Percentiles rank a stretch among this genome's conserved stretches.
These are phyloP conservation scores for Serendipita sp. DNA, from an alignment of 768 basidiomycete genomes.

Conservation along the genomic window DNA sequence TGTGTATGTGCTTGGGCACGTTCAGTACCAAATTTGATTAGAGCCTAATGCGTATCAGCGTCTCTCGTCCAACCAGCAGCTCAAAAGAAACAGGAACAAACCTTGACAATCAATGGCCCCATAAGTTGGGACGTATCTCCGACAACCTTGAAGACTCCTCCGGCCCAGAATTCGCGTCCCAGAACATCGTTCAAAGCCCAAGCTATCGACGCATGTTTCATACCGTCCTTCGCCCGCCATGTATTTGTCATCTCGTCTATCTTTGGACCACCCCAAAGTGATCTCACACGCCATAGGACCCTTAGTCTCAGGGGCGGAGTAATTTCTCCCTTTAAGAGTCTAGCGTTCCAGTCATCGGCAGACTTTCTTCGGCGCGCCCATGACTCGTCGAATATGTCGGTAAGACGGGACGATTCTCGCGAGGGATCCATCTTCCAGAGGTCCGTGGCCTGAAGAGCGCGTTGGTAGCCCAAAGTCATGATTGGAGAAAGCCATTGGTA, in stretches of 20 bases:
- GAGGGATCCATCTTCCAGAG: conserved; percentile 46
- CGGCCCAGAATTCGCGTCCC: conserved; percentile 43
- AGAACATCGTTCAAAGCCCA: conserved; percentile 48
- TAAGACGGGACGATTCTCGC: conserved; percentile 33
- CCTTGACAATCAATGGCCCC: conserved; percentile 45
- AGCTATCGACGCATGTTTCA: conserved; percentile 33
- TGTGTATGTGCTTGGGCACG: conserved; percentile 24
- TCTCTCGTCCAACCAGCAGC: neutral
- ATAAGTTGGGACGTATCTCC: conserved; percentile 47
- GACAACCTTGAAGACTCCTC: conserved; percentile 35
- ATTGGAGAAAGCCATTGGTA: conserved; percentile 45
- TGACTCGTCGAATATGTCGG: conserved; percentile 36
- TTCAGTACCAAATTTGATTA: conserved; percentile 44
- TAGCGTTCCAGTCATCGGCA: conserved; percentile 40
- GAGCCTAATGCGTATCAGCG: conserved; percentile 21
- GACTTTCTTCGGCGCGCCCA: conserved; percentile 32
- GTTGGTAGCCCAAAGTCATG: conserved; percentile 37
- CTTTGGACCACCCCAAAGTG: conserved; percentile 11
- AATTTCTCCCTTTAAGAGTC: conserved; percentile 29
- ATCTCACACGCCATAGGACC: conserved; percentile 25
- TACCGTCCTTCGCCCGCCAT: conserved; percentile 32
- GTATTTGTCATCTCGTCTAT: conserved; percentile 20
- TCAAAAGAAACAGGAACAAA: conserved; percentile 12
- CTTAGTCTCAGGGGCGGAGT: conserved; percentile 25
- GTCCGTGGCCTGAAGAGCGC: conserved; percentile 59